Percentiles rank a stretch among this genome's conserved stretches.
Evolutionary conservation across 371 early-diverging fungal genomes (phyloP).

Genomic region (Apophysomyces ossiformis): DNA sequence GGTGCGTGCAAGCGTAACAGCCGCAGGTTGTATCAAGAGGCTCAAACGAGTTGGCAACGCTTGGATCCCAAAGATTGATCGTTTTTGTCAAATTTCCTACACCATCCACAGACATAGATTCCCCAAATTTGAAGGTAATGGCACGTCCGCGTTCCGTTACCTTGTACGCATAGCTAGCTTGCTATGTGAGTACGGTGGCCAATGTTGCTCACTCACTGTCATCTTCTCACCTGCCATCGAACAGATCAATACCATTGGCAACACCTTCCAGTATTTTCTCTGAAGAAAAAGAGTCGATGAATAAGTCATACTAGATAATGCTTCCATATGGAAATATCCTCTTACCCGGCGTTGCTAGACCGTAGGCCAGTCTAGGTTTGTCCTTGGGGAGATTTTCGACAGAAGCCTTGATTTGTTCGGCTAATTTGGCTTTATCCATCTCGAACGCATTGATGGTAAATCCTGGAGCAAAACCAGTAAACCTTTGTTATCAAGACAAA

Average conservation of each 20-base stretch:
- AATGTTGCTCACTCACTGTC: background rate
- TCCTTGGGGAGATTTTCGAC: slow-evolving; percentile 39
- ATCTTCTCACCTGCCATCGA: slow-evolving; percentile 61
- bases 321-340: background rate
- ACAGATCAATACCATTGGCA: slow-evolving; percentile 70
- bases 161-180: slow-evolving; percentile 41
- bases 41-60: slow-evolving; percentile 57
- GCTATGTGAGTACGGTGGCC: background rate
- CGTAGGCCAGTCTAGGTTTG: slow-evolving; percentile 56
- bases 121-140: slow-evolving; percentile 45
- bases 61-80: slow-evolving; percentile 59
- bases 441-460: slow-evolving; percentile 50
- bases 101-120: slow-evolving; percentile 8
- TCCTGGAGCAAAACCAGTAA: slow-evolving; percentile 20
- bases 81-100: slow-evolving; percentile 31
- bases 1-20: slow-evolving; percentile 69
- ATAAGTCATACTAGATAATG: background rate
- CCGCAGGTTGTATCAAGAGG: slow-evolving; percentile 65
- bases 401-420: slow-evolving; percentile 34
- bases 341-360: slow-evolving; percentile 49
- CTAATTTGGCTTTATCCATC: slow-evolving; percentile 22
- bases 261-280: slow-evolving; percentile 70
- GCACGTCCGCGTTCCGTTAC: slow-evolving; percentile 52
- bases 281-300: slow-evolving; percentile 7
- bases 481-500: background rate